Evolutionary conservation across 352 stramenopile species (phyloP), one percentile per base, ranked within the genome.

Genomic region (Phytophthora brassicae): DNA sequence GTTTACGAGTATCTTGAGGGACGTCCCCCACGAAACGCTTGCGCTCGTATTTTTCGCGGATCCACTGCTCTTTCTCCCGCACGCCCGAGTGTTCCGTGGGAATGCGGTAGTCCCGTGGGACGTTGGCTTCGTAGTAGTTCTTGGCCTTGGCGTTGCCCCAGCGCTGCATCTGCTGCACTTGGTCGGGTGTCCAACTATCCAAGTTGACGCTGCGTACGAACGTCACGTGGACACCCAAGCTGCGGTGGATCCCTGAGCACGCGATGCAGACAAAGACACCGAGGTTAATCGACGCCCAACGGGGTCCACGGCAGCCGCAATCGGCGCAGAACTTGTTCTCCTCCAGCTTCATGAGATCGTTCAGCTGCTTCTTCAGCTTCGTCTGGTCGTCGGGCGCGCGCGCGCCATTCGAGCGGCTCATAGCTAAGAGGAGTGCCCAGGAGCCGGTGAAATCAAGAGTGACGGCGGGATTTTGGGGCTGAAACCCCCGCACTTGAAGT

Each of bases 221-320:
- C 16, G 89, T 97, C 31, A 98, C 64, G 68, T 98, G 94, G 26
- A 97, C 89, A 53, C 94, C 94, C 48, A 98, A 76, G 43, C 85
- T 94, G 56, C 94, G 88, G 66, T 98, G 94, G 66, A 97, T 96
- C 26, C 92, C 94, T 14, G 90, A 95, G 74, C 94, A 98, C 45
- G 89, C 81, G 64, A 97, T 97, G 77, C 94, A 98, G 60, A 98
- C 93, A 72, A 98, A 98, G 19, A 97, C 90, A 26, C 94, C 94
- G 16, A 97, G 71, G 74, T 96, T 98, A 61, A 97, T 95, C 24
- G 86, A 96, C 28, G 91, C 92, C 94, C 94, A 98, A 48, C 89
- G 90, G 24, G 94, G 94, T 0, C 84, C 88, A 56, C 86, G 87
- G 26, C 81, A 88, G 67, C 85, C 77, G 65, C 89, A 97, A 70